These are phyloP conservation scores for Kodamaea fukazawae DNA, from an alignment of 805 yeast species.

Conservation along the genomic window DNA sequence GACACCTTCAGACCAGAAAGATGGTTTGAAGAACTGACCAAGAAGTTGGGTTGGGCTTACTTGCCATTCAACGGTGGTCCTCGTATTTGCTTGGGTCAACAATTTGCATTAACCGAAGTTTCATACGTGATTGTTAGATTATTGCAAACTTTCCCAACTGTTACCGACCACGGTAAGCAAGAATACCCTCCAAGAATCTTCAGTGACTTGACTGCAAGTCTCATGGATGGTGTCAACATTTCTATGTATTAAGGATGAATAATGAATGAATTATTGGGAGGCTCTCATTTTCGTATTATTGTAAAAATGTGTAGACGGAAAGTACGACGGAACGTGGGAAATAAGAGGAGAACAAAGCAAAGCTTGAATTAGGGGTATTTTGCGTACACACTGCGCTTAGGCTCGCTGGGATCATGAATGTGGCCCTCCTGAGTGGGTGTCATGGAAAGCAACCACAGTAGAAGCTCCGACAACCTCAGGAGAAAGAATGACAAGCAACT, in stretches of 20 bases:
- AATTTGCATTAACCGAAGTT: slow-evolving; percentile 38
- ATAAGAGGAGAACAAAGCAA: too few relatives aligned
- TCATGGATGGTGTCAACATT: slow-evolving; percentile 19
- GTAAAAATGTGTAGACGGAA: too few relatives aligned
- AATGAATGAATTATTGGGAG: background rate
- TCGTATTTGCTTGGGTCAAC: slow-evolving; percentile 40
- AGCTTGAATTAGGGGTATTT: too few relatives aligned
- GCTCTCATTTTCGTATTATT: too few relatives aligned
- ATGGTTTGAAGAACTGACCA: slow-evolving; percentile 27
- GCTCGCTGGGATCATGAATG: too few relatives aligned
- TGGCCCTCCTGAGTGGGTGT: too few relatives aligned
- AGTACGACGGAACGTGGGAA: too few relatives aligned
- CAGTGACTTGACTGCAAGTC: slow-evolving; percentile 30
- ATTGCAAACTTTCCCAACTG: slow-evolving; percentile 29
- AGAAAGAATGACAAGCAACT: too few relatives aligned
- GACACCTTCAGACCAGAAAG: slow-evolving; percentile 37
- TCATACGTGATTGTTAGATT: slow-evolving; percentile 29
- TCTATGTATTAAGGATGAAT: slow-evolving; percentile 1
- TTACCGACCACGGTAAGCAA: slow-evolving; percentile 11
- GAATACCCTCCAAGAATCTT: slow-evolving; percentile 12
- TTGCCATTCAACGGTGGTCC: slow-evolving; percentile 40
- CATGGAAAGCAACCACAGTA: too few relatives aligned
- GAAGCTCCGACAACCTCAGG: too few relatives aligned
- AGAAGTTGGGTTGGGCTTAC: slow-evolving; percentile 35
- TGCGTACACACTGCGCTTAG: too few relatives aligned